Conservation (phyloP, 805 yeast genomes). For the Saturnispora serradocipensis region DNA sequence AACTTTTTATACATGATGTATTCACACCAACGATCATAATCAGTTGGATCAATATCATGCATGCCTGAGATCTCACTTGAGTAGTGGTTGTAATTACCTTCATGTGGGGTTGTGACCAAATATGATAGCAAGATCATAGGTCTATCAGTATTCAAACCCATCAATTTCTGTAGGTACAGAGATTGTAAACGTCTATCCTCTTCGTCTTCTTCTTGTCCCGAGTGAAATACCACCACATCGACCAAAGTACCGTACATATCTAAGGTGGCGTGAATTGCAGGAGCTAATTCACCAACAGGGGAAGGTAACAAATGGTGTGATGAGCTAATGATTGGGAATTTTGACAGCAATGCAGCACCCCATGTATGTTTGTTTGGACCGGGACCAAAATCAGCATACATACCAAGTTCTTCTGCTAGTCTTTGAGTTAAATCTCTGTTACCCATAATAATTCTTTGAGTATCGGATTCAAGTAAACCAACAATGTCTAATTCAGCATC, state of each 20-base stretch:
- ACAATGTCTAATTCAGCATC: constrained; percentile 88
- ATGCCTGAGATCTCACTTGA: constrained; percentile 78
- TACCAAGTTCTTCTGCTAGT: constrained; percentile 83
- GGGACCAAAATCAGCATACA: constrained; percentile 96
- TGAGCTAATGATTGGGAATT: constrained; percentile 87
- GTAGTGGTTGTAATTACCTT: constrained; percentile 88
- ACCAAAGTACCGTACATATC: constrained; percentile 81
- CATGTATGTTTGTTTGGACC: constrained; percentile 97
- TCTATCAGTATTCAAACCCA: constrained; percentile 62
- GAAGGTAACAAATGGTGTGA: constrained; percentile 90
- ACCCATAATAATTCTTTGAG: constrained; percentile 90
- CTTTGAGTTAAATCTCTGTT: constrained; percentile 89
- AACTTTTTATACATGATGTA: constrained; percentile 83
- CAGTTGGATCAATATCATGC: constrained; percentile 88
- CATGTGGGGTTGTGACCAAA: constrained; percentile 76
- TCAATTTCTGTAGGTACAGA: constrained; percentile 60
- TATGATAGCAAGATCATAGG: constrained; percentile 88
- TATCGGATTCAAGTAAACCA: constrained; percentile 87
- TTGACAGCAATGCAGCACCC: constrained; percentile 90
- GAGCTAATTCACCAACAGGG: constrained; percentile 97
- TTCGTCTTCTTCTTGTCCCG: constrained; percentile 96
- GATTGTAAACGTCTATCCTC: constrained; percentile 89
- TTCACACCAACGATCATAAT: constrained; percentile 98
- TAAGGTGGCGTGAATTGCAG: constrained; percentile 93
- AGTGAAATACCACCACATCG: constrained; percentile 94